A percentile compares a stretch with the other conserved stretches of the same genome.
phyloP scores from a whole-genome alignment of 179 eudicot species.

The Silene coronaria region DNA sequence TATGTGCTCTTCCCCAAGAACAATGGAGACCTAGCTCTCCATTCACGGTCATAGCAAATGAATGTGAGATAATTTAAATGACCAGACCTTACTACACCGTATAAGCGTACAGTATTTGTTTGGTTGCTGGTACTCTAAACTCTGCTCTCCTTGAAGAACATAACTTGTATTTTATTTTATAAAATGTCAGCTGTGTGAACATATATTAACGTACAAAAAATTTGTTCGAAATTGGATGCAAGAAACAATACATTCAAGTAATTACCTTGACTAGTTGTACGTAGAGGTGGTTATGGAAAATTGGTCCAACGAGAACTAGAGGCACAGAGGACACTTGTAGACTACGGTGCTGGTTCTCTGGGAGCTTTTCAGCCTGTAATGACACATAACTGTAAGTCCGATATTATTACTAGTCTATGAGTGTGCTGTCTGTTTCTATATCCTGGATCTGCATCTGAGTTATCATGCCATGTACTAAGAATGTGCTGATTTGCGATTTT shows the following conservation, averaged over 20 bases:
- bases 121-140: not conserved
- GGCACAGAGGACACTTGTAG: conserved; percentile 85
- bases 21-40: too few species aligned
- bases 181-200: not conserved
- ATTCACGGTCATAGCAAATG: too few species aligned
- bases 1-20: too few species aligned
- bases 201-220: not conserved
- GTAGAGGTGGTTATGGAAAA: conserved; percentile 99
- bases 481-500: too few species aligned
- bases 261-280: conserved; percentile 64
- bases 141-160: not conserved
- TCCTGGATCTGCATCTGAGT: not conserved
- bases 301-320: conserved; percentile 91
- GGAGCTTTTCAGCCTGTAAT: conserved; percentile 66
- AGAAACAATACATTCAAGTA: not conserved
- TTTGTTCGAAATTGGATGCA: not conserved
- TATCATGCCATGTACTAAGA: too few species aligned
- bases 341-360: conserved; percentile 78
- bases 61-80: too few species aligned
- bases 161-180: not conserved
- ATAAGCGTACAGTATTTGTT: not conserved
- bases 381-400: conserved; percentile 57
- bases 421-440: too few species aligned
- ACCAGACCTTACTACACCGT: not conserved
- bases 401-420: not conserved